Evolutionary conservation across 2,329 filamentous ascomycete genomes (phyloP), one percentile per base, ranked within the genome.

Genomic region (Hymenoscyphus linearis): DNA sequence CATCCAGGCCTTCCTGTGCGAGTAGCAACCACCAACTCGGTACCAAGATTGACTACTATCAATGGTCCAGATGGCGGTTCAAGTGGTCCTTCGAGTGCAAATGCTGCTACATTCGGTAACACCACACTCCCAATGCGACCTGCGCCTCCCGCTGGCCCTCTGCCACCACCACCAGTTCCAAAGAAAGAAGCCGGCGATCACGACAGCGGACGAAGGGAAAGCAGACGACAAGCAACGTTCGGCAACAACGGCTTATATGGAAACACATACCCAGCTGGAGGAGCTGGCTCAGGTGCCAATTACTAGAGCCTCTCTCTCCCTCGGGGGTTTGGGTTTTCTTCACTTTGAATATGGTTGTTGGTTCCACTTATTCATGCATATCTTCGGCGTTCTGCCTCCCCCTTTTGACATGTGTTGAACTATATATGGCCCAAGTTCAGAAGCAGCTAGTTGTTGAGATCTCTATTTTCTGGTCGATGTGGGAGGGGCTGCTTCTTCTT

Each of bases 101-200:
- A 75, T 62, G 75, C 75, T 57, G 73, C 78, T 16, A 84, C 82
- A 2, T 87, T 88, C 60, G 66, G 58, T 25, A 67, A 65, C 2
- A 69, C 67, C 25, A 82, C 80, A 37, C 76, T 91, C 55, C 86
- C 88, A 0, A 81, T 89, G 61, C 83, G 88, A 54, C 80, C 83
- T 52, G 85, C 81, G 34, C 81, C 82, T 44, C 81, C 82, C 2
- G 82, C 78, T 9, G 83, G 82, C 12, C 79, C 82, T 9, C 77
- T 87, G 55, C 81, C 86, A 25, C 84, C 82, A n/a, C 84, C 82
- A 40, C 69, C 69, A 4, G 67, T 70, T 13, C 80, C 80, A 40
- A 79, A 81, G 67, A 85, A 84, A 72, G 79, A 82, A 67, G 62
- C 81, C 79, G 26, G 57, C 16, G 67, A 71, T 57, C 40, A 60